Base-by-base conservation (phyloP, 2,329 filamentous ascomycete genomes). In the Fusarium siculi region DNA sequence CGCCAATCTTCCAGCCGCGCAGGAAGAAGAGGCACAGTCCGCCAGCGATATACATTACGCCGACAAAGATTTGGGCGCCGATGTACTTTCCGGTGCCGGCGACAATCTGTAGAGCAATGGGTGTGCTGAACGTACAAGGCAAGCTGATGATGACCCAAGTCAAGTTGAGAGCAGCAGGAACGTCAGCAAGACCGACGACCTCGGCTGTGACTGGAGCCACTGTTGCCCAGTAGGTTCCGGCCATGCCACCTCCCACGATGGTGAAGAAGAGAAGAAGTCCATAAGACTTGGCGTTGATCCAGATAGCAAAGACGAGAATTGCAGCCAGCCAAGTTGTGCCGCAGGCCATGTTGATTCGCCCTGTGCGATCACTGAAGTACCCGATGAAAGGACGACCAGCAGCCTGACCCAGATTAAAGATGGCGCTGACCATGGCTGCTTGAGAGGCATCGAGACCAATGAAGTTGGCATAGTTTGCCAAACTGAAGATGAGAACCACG, bases 341-440 rank as follows among this genome's bases (percentile, higher is more conserved):
- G 5, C 84, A 86, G 2, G 92, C 91, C 82, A 95, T 91, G 77
- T 96, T 95, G 74, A 96, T 87, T 16, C 93, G 86, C 0, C 93
- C 93, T 12, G 91, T 85, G 4, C 81, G 83, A 79, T 96, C 93
- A 64, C 90, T 93, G 65, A 91, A 91, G 64, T 93, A 89, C 1
- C 93, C 93, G 47, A 96, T 91, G 2, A 91, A 81, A 2, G 93
- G 93, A 18, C 93, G 85, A 3, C 93, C 93, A 16, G 95, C 68
- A 4, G 87, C 92, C 78, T 91, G 89, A 0, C 86, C 85, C n/a
- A 90, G 78, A 79, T 94, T 95, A 75, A 95, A 87, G 42, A 95
- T 81, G 9, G 93, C 93, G n/a, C 90, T 91, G 50, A 94, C 86
- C 21, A 94, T 85, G 1, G 91, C 90, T 11, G 92, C 93, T 77